Evolutionary conservation across 2,329 filamentous ascomycete species (phyloP).

Genomic region (Talaromyces verruculosus): DNA sequence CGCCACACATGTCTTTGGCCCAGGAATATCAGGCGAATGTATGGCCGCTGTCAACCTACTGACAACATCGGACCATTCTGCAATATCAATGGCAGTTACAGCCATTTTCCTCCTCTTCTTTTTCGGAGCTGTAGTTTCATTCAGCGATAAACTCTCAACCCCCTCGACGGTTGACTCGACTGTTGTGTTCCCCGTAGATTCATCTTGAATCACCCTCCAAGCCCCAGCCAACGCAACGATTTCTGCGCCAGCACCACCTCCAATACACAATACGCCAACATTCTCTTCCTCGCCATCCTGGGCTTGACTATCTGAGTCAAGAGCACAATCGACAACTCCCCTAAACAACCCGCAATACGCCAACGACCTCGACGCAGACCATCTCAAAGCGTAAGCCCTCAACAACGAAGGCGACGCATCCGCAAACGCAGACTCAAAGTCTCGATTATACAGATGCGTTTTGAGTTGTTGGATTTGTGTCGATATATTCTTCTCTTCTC

Average conservation of each 20-base stretch:
- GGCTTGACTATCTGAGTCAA: slow-evolving; percentile 10
- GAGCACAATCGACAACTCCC: slow-evolving; percentile 30
- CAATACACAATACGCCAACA: slow-evolving; percentile 56
- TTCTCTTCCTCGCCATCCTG: neutral
- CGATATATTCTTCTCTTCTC: slow-evolving; percentile 35
- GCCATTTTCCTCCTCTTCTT: slow-evolving; percentile 29
- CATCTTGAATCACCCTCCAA: slow-evolving; percentile 39
- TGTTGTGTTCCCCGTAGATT: neutral
- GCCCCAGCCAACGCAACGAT: slow-evolving; percentile 63
- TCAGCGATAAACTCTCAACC: neutral
- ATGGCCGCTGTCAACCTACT: slow-evolving; percentile 59
- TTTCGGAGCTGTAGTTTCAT: neutral
- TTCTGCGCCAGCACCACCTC: slow-evolving; percentile 66
- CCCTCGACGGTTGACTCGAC: neutral
- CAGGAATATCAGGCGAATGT: slow-evolving; percentile 37
- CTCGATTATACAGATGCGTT: slow-evolving; percentile 76
- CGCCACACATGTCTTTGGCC: slow-evolving; percentile 31
- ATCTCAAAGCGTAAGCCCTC: slow-evolving; percentile 81
- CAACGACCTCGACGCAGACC: slow-evolving; percentile 83
- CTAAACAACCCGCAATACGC: slow-evolving; percentile 69
- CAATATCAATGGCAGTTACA: slow-evolving; percentile 75
- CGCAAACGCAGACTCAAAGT: slow-evolving; percentile 76
- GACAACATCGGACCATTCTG: slow-evolving; percentile 69
- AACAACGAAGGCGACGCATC: slow-evolving; percentile 55
- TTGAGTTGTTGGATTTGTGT: slow-evolving; percentile 77